Percentiles rank a stretch among this genome's conserved stretches.
Conservation (phyloP, 2,329 filamentous ascomycete species). For the Fusarium floridanum region DNA sequence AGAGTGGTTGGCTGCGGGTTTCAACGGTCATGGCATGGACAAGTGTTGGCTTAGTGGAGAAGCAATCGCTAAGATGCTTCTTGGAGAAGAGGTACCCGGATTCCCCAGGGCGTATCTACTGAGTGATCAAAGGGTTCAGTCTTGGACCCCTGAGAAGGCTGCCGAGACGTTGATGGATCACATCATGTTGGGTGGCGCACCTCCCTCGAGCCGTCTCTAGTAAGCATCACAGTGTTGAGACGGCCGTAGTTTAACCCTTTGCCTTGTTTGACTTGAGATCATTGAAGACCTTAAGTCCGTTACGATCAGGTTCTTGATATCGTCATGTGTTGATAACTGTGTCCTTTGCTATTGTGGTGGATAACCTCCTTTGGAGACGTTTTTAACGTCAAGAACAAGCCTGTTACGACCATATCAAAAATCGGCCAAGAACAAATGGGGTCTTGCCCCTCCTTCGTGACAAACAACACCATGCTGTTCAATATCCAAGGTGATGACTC, state of each 20-base stretch:
- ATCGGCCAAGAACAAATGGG: not conserved
- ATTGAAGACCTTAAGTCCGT: not conserved
- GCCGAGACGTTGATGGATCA: constrained; percentile 34
- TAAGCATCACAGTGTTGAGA: too few relatives aligned
- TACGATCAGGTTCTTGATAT: too few relatives aligned
- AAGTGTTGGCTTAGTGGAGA: constrained; percentile 64
- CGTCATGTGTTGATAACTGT: too few relatives aligned
- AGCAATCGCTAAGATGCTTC: constrained; percentile 50
- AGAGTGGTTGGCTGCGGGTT: constrained; percentile 64
- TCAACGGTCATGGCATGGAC: constrained; percentile 64
- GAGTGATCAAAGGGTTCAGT: not conserved
- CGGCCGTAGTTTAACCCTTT: not conserved
- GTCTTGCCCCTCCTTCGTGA: not conserved
- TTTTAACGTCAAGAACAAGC: too few relatives aligned
- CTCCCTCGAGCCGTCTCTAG: constrained; percentile 26
- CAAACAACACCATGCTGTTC: not conserved
- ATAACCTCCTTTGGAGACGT: too few relatives aligned
- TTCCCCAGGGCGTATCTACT: constrained; percentile 37
- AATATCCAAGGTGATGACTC: not conserved
- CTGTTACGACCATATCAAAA: too few relatives aligned
- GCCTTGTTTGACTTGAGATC: not conserved
- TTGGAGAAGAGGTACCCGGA: constrained; percentile 36
- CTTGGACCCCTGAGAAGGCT: constrained; percentile 23
- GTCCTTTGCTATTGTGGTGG: too few relatives aligned
- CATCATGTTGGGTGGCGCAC: constrained; percentile 14